phyloP scores from a whole-genome alignment of 2,329 filamentous ascomycete genomes.

The Alternaria longipes region DNA sequence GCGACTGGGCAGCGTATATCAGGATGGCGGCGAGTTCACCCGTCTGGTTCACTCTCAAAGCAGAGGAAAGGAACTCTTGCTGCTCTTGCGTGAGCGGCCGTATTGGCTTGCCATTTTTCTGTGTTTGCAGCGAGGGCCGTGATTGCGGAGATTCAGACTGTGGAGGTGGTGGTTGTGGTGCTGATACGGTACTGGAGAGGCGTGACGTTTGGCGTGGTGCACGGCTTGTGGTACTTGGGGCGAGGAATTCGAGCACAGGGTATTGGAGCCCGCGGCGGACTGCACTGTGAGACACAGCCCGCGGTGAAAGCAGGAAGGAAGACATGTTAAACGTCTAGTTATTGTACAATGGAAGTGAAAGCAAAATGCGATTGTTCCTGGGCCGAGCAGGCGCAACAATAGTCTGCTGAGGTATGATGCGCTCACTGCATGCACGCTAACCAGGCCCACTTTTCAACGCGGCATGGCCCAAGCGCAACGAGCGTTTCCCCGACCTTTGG shows the following conservation, averaged over 20 bases:
- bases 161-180: conserved; percentile 13
- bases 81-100: conserved; percentile 44
- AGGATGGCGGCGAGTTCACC: conserved; percentile 96
- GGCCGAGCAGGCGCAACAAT: conserved; percentile 6
- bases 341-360: conserved; percentile 11
- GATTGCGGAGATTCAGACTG: conserved; percentile 3
- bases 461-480: conserved; percentile 30
- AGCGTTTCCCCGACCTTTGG: conserved; percentile 35
- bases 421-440: conserved; percentile 29
- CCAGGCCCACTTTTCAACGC: conserved; percentile 30
- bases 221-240: conserved; percentile 31
- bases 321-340: conserved; percentile 26
- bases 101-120: conserved; percentile 26
- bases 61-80: conserved; percentile 50
- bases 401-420: conserved; percentile 24
- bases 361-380: conserved; percentile 16
- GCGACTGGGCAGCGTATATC: conserved; percentile 91
- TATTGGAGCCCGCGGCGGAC: conserved; percentile 5
- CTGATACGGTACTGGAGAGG: conserved; percentile 22
- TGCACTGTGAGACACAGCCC: conserved; percentile 27
- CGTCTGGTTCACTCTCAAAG: conserved; percentile 92
- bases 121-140: conserved; percentile 14
- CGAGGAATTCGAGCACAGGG: conserved; percentile 41
- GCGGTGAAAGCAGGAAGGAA: conserved; percentile 22
- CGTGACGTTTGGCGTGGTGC: conserved; percentile 25